Evolutionary conservation across 768 basidiomycete species (phyloP).

Genomic region (Tulasnella sp.): DNA sequence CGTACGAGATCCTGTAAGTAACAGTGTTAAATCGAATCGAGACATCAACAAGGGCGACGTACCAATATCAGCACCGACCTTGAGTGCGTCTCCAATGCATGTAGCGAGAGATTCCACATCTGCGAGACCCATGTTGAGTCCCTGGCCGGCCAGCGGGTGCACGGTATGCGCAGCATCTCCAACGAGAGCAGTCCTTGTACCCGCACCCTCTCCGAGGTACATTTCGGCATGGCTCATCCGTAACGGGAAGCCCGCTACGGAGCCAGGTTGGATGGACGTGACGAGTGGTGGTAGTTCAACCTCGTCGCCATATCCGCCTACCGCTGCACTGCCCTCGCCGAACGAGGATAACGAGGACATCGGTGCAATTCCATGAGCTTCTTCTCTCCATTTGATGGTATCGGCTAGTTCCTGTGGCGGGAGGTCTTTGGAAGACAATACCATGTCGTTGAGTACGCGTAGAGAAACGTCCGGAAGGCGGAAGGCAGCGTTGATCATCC

Average conservation of each 20-base stretch:
- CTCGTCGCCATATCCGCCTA: conserved; percentile 12
- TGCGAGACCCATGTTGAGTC: conserved; percentile 83
- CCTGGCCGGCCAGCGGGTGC: conserved; percentile 93
- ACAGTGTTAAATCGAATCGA: background rate
- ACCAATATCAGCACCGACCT: conserved; percentile 75
- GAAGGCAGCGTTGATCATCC: conserved; percentile 89
- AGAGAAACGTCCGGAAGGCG: conserved; percentile 66
- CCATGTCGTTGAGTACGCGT: conserved; percentile 46
- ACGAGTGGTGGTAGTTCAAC: conserved; percentile 58
- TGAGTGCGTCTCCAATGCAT: conserved; percentile 46
- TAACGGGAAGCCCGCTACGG: conserved; percentile 82
- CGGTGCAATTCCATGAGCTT: conserved; percentile 49
- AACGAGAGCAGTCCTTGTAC: conserved; percentile 68
- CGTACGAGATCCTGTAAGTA: conserved; percentile 71
- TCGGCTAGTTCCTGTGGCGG: conserved; percentile 38
- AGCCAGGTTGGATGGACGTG: conserved; percentile 51
- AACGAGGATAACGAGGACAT: conserved; percentile 39
- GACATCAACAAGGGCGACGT: too few species aligned
- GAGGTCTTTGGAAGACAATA: conserved; percentile 35
- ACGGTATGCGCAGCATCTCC: conserved; percentile 95
- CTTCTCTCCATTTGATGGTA: conserved; percentile 64
- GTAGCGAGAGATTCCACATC: conserved; percentile 65
- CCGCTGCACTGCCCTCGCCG: conserved; percentile 41
- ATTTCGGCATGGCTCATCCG: conserved; percentile 73
- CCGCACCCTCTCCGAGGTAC: conserved; percentile 63